Evolutionary conservation across 2,329 filamentous ascomycete genomes (phyloP).

Genomic region (Apiospora koreana): DNA sequence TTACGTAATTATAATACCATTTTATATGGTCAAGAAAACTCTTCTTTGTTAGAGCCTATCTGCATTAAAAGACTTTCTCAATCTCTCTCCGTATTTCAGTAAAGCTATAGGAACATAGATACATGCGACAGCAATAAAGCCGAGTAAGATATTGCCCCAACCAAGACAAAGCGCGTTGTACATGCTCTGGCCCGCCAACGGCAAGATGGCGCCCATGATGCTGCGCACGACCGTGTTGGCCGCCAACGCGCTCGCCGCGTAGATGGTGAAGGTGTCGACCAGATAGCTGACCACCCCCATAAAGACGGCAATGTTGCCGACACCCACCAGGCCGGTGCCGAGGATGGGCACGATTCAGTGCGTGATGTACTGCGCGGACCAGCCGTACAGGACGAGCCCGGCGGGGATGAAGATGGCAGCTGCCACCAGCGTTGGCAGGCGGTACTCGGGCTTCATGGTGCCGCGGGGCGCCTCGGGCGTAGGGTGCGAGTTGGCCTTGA

Average conservation of each 20-base stretch:
- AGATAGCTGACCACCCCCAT: constrained; percentile 39
- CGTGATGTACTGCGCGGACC: constrained; percentile 43
- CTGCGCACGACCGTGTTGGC: constrained; percentile 55
- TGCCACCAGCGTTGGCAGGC: constrained; percentile 40
- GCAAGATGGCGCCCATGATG: constrained; percentile 53
- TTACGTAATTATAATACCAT: too few species aligned
- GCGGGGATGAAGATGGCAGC: constrained; percentile 37
- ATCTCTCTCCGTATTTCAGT: too few species aligned
- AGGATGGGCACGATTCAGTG: constrained; percentile 53
- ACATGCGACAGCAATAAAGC: too few species aligned
- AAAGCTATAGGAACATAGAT: too few species aligned
- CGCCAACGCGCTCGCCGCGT: constrained; percentile 58
- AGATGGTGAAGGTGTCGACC: constrained; percentile 55
- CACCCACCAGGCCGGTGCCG: constrained; percentile 40
- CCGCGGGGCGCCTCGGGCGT: too few species aligned
- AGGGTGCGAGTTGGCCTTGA: too few species aligned
- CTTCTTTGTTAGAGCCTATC: too few species aligned
- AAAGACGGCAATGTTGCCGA: constrained; percentile 31
- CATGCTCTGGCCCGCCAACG: constrained; percentile 51
- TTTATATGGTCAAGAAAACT: too few species aligned
- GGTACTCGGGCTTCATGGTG: constrained; percentile 39
- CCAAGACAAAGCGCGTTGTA: constrained; percentile 53
- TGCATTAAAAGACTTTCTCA: too few species aligned
- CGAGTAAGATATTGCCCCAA: constrained; percentile 58
- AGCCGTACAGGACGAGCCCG: constrained; percentile 50